Evolutionary conservation across 139 green algal species (phyloP).

Genomic region (Picochlorum sp.): DNA sequence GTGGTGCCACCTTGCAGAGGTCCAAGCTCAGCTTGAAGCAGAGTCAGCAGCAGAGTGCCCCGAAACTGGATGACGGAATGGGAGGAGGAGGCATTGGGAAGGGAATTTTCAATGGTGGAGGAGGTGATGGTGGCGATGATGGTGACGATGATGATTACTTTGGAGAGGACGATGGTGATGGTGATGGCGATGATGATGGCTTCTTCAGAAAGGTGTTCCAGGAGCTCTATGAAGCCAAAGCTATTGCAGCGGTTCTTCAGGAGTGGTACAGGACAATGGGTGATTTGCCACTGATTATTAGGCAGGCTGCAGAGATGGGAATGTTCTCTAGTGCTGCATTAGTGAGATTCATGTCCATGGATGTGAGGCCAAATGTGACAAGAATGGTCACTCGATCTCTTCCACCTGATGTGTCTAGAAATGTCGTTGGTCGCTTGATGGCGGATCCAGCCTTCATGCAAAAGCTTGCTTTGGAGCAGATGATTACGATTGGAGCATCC

Average conservation of each 20-base stretch:
- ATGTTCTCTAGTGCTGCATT: constrained; percentile 87
- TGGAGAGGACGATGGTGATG: constrained; percentile 69
- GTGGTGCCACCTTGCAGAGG: constrained; percentile 44
- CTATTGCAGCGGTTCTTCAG: constrained; percentile 76
- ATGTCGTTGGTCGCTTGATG: constrained; percentile 92
- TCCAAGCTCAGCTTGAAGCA: constrained; percentile 47
- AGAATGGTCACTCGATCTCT: constrained; percentile 71
- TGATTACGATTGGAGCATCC: constrained; percentile 53
- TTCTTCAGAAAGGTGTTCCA: constrained; percentile 69
- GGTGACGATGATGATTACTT: constrained; percentile 93
- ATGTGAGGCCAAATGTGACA: constrained; percentile 78
- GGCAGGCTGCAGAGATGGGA: constrained; percentile 84
- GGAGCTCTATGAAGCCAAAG: constrained; percentile 83
- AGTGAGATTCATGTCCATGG: constrained; percentile 85
- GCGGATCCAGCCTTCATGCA: constrained; percentile 91
- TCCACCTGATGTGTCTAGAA: constrained; percentile 59
- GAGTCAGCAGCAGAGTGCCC: constrained; percentile 20
- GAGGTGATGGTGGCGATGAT: constrained; percentile 66
- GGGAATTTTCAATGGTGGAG: constrained; percentile 81
- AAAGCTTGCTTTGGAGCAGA: constrained; percentile 86
- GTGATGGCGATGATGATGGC: constrained; percentile 55
- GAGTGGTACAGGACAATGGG: constrained; percentile 86
- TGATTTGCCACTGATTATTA: constrained; percentile 78
- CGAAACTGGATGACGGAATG: constrained; percentile 69
- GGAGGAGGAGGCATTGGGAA: constrained; percentile 78